Conservation (phyloP, 805 yeast species). For the Starmera amethionina region DNA sequence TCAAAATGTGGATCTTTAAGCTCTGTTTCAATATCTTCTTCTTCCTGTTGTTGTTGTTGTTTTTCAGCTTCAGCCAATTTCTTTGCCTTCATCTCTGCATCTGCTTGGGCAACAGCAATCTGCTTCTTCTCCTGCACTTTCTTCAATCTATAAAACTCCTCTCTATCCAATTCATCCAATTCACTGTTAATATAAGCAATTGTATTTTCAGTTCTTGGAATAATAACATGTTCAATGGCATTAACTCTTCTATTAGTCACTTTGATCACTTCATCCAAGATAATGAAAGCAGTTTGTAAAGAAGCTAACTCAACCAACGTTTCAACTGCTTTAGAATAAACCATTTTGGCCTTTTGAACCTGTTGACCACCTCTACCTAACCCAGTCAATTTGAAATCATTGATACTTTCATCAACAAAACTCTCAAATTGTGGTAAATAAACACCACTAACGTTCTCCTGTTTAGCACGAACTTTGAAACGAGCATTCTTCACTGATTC, state of each 20-base stretch:
- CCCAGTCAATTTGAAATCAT: conserved; percentile 94
- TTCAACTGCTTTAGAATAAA: conserved; percentile 94
- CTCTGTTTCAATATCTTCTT: conserved; percentile 9
- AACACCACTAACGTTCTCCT: conserved; percentile 95
- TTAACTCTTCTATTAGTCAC: conserved; percentile 97
- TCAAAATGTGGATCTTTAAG: conserved; percentile 8
- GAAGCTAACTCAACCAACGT: conserved; percentile 93
- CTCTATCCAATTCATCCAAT: conserved; percentile 95
- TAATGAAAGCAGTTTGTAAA: conserved; percentile 91
- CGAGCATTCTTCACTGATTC: conserved; percentile 88
- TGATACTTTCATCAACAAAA: conserved; percentile 70
- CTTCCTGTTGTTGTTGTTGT: too few relatives aligned
- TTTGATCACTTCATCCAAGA: conserved; percentile 93
- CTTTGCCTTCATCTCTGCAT: conserved; percentile 21
- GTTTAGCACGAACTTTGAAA: conserved; percentile 82
- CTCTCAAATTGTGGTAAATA: conserved; percentile 88
- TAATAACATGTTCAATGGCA: conserved; percentile 96
- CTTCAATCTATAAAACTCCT: conserved; percentile 92
- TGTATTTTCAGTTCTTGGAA: conserved; percentile 96
- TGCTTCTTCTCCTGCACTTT: conserved; percentile 44
- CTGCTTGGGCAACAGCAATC: conserved; percentile 19
- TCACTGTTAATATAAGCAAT: conserved; percentile 88
- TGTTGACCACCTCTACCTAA: conserved; percentile 98
- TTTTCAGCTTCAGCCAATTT: conserved; percentile 14
- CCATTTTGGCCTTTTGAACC: conserved; percentile 87